Evolutionary conservation across 148 eudicot species (phyloP), one percentile per base, ranked within the genome.

Genomic region (Rhododendron kiyosumense): DNA sequence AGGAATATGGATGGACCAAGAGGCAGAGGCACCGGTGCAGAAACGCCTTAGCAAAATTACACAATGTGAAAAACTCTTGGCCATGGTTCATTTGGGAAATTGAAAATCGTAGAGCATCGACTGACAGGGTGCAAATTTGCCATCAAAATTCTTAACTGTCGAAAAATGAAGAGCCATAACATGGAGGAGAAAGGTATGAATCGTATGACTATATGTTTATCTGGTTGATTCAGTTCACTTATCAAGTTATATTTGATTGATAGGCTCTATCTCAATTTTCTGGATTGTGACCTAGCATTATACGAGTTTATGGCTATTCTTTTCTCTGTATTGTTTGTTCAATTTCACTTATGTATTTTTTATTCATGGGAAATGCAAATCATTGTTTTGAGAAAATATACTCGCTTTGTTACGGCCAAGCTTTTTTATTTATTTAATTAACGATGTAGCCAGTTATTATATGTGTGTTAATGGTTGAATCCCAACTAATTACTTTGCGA

Each of bases 151-250:
- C 5, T 3, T 36, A 36, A 36, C 85, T 89, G 87, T 49, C 86
- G 89, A 30, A 89, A 85, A 71, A 83, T 89, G 87, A 89, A 85
- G 69, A 89, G 84, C 76, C 88, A 84, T 69, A 87, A 89, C 5
- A 89, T 87, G 89, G 90, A 89, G 84, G 89, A 89, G 74, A 87
- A 87, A 87, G 90, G 90, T 87, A 65, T 54, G 15, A 71, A 22
- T 11, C 7, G 24, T 18, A 17, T 82, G 36, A 30, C 22, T 65
- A 18, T 41, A 65, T 63, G 28, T n/a, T n/a, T n/a, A 0, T 49
- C 15, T 83, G 85, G 22, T 45, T 67, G 41, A 18, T 67, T 67
- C 28, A 83, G 54, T 54, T 45, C n/a, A 32, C 22, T 83, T 83
- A 14, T 82, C 57, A 7, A 83, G 12, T 18, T 81, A 18, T 61